Base-by-base conservation (phyloP, 148 eudicot genomes). In the Dianthus caryophyllus region DNA sequence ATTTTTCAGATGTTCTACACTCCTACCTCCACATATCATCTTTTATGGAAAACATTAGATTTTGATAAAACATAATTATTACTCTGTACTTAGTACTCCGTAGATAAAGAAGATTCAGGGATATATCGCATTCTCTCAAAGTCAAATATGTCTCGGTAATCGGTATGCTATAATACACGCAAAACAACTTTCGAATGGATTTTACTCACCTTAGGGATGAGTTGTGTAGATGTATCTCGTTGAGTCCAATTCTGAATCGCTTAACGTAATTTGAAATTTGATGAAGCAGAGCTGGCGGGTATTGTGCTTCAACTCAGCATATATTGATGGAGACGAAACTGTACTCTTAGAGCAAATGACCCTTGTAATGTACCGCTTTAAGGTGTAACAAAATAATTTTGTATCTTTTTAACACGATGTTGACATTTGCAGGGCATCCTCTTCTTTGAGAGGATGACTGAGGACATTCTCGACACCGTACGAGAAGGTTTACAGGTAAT, bases 401-500 rank as follows among this genome's bases (percentile, higher is more conserved):
- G n/a, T n/a, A n/a, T 56, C n/a, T 67, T 30, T 63, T 73, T 66
- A 55, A 66, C n/a, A 22, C 43, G 25, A 33, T 57, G 59, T 59
- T 16, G 64, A 64, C 47, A 51, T 63, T 69, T 76, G 65, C 90
- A 90, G 98, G 98, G 98, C 59, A 57, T 83, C 70, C 90, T 94
- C 66, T 94, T 94, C 79, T 94, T 90, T 71, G 98, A 94, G 66
- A 85, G 87, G 70, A 94, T 94, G 98, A 86, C 84, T 13, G 88
- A 79, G 22, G 86, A 83, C 69, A 96, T 84, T 76, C 88, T 94
- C 47, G 88, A 87, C 73, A 77, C 72, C 52, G 82, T 94, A 59
- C 86, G 89, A 58, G 73, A 79, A 47, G 84, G 87, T 20, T 84
- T 94, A 65, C 81, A 84, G 92, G 98, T 90, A 76, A 77, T 71